Conservation (phyloP, 257 asterid species). For the Salvia miltiorrhiza region DNA sequence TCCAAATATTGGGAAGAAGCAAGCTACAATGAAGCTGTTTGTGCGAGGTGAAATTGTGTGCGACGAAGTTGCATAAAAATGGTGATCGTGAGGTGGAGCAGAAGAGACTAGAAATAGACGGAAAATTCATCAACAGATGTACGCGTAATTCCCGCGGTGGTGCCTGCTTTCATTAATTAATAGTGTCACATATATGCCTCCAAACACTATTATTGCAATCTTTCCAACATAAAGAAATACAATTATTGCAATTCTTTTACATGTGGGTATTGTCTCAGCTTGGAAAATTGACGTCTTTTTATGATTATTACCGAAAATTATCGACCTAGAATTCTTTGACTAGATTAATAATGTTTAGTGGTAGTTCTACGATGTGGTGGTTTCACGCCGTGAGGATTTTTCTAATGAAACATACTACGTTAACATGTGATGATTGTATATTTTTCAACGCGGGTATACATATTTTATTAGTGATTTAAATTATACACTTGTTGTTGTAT, state of each 20-base stretch:
- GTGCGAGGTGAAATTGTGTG: slow-evolving; percentile 6
- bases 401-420: background rate
- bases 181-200: background rate
- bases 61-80: background rate
- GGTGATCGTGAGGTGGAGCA: slow-evolving; percentile 6
- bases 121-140: background rate
- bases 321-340: background rate
- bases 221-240: background rate
- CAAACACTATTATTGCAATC: background rate
- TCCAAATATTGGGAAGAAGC: background rate
- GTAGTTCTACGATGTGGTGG: background rate
- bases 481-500: too few relatives aligned
- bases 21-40: background rate
- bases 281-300: background rate
- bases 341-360: background rate
- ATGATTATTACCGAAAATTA: background rate
- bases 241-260: background rate
- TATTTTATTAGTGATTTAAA: too few relatives aligned
- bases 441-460: too few relatives aligned
- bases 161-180: background rate
- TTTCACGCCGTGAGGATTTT: background rate
- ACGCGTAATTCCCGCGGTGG: slow-evolving; percentile 33
- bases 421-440: background rate
- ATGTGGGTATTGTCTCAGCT: too few relatives aligned
- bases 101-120: slow-evolving; percentile 21